Conservation (phyloP, 768 basidiomycete species). For the Tremella fuciformis region DNA sequence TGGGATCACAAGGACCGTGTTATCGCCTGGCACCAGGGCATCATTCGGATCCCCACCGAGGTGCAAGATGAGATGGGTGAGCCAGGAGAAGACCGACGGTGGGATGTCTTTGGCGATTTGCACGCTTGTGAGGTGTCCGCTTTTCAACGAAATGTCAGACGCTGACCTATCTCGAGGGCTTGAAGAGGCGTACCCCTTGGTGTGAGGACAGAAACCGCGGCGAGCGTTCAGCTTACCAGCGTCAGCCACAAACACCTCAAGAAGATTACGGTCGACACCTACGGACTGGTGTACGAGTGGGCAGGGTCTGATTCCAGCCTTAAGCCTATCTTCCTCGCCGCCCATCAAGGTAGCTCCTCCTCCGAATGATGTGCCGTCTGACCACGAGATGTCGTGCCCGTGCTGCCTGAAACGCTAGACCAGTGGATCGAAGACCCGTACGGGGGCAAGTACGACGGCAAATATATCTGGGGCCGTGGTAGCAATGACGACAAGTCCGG, state of each 20-base stretch:
- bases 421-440: slow-evolving; percentile 64
- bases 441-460: slow-evolving; percentile 57
- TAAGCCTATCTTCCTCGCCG: slow-evolving; percentile 62
- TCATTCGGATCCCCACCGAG: slow-evolving; percentile 41
- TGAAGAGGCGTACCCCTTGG: not conserved
- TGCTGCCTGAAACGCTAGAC: slow-evolving; percentile 59
- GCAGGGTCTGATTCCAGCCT: slow-evolving; percentile 60
- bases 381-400: slow-evolving; percentile 72
- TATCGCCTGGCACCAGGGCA: slow-evolving; percentile 35
- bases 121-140: slow-evolving; percentile 25
- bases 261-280: slow-evolving; percentile 71
- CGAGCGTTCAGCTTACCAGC: slow-evolving; percentile 2
- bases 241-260: slow-evolving; percentile 60
- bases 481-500: slow-evolving; percentile 66
- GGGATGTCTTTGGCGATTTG: slow-evolving; percentile 40
- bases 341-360: too few species aligned
- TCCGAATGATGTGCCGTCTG: slow-evolving; percentile 14
- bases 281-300: slow-evolving; percentile 71
- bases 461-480: slow-evolving; percentile 72
- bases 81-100: slow-evolving; percentile 36
- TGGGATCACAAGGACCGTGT: slow-evolving; percentile 34
- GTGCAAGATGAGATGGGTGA: slow-evolving; percentile 49
- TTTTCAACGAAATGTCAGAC: not conserved
- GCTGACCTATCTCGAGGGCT: not conserved
- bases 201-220: not conserved